A percentile compares a stretch with the other conserved stretches of the same genome.
These are phyloP conservation scores for Boletus speciosus DNA, from an alignment of 768 basidiomycete species.

Conservation along the genomic window DNA sequence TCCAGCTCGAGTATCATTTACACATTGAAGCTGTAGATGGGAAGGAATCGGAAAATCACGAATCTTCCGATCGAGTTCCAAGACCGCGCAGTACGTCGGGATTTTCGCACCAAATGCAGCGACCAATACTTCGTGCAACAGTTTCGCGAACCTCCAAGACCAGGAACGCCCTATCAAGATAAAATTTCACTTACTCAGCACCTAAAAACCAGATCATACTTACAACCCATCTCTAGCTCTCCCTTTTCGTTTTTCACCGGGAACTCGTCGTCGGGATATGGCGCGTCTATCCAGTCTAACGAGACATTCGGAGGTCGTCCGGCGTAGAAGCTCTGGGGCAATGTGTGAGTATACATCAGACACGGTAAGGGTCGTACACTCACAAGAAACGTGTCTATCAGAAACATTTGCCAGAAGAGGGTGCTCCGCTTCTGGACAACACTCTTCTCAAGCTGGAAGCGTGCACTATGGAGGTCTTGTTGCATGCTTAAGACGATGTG, in stretches of 20 bases:
- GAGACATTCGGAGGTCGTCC: slow-evolving; percentile 60
- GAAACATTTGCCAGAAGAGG: slow-evolving; percentile 70
- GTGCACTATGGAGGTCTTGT: slow-evolving; percentile 55
- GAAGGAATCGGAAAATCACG: slow-evolving; percentile 56
- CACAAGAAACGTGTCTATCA: slow-evolving; percentile 61
- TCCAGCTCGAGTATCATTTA: slow-evolving; percentile 13
- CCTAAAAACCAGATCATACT: slow-evolving; percentile 11
- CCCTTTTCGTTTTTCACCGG: slow-evolving; percentile 33
- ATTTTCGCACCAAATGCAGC: slow-evolving; percentile 50
- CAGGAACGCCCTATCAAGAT: slow-evolving; percentile 48
- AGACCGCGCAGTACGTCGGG: slow-evolving; percentile 48
- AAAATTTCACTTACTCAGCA: neutral
- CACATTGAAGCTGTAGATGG: slow-evolving; percentile 39
- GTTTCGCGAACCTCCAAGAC: slow-evolving; percentile 51
- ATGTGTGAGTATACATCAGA: neutral
- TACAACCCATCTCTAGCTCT: slow-evolving; percentile 42
- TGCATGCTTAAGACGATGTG: neutral
- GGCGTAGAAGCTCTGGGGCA: slow-evolving; percentile 52
- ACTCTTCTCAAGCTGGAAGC: slow-evolving; percentile 54
- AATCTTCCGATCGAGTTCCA: slow-evolving; percentile 58
- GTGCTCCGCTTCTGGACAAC: slow-evolving; percentile 46
- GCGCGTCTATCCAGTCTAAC: slow-evolving; percentile 51
- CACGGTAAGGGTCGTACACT: slow-evolving; percentile 6
- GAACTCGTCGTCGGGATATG: slow-evolving; percentile 46
- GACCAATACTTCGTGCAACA: slow-evolving; percentile 50